phyloP scores from a whole-genome alignment of 306 rosid species.

The Neltuma alba region DNA sequence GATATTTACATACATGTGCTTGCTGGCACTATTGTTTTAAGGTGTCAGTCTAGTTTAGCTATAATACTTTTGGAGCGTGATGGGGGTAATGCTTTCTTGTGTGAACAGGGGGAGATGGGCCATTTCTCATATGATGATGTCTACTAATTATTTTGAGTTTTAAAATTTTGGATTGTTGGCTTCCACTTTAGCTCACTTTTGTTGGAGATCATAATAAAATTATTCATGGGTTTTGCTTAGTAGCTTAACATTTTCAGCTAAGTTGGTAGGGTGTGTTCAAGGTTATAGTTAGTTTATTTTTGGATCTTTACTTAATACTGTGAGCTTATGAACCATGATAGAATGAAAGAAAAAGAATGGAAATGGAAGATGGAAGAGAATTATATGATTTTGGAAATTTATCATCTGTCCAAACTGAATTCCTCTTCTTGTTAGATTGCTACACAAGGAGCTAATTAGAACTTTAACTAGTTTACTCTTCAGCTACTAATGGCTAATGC shows the following conservation, averaged over 20 bases:
- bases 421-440: background rate
- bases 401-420: background rate
- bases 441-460: background rate
- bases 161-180: background rate
- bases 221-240: too few species aligned
- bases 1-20: background rate
- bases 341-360: background rate
- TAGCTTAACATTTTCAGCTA: background rate
- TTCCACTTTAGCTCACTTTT: too few species aligned
- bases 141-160: background rate
- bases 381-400: background rate
- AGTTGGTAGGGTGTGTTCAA: background rate
- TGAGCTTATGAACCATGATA: background rate
- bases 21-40: background rate
- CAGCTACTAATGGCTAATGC: background rate
- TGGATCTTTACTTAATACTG: background rate
- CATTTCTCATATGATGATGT: background rate
- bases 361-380: background rate
- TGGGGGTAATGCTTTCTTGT: background rate
- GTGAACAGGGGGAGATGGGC: constrained; percentile 8
- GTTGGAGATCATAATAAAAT: too few species aligned
- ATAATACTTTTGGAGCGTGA: background rate
- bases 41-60: background rate
- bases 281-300: background rate
- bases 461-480: background rate